Evolutionary conservation across 1,284 basidiomycete genomes (phyloP), one percentile per base, ranked within the genome.

Genomic region (Boletus sp.): DNA sequence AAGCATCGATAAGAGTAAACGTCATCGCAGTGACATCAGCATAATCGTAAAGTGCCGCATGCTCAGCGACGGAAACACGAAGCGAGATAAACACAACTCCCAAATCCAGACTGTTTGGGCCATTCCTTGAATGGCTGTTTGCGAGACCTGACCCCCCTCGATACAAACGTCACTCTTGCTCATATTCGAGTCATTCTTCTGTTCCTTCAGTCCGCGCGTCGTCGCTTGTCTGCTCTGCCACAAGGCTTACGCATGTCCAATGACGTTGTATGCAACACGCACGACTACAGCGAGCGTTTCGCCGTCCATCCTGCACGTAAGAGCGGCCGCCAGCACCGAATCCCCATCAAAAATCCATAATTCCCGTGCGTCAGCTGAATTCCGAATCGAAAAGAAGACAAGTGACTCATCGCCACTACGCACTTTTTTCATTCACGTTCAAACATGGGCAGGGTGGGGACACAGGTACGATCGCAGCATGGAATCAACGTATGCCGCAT

Each of bases 241-340:
- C 59, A 49, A 37, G 62, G 57, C 44, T 30, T 33, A 32, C 35
- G 60, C 59, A 41, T 65, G 62, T 44, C 36, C n/a, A 14, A 44
- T 63, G 58, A 63, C 51, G 60, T 58, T 22, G 45, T 38, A 39
- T 41, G 37, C 41, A 43, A 38, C 40, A 49, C 36, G 40, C 58
- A 58, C 23, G 27, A 48, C 45, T 14, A 38, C 32, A 34, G 43
- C 33, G 34, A 48, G 35, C 38, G 35, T 49, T 51, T 48, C 19
- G 23, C 41, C 37, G 44, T 37, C 26, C 38, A 13, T 39, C 32
- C 22, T 49, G 57, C 46, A 62, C 61, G 61, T 64, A 60, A 62
- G 45, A 32, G 2, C 29, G 55, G 46, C 47, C 50, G 25, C 54
- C 44, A 30, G 19, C 38, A 19, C 19, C 42, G 22, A 40, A 35